These are phyloP conservation scores for Alternaria solani DNA, from an alignment of 2,329 filamentous ascomycete species.

Conservation along the genomic window DNA sequence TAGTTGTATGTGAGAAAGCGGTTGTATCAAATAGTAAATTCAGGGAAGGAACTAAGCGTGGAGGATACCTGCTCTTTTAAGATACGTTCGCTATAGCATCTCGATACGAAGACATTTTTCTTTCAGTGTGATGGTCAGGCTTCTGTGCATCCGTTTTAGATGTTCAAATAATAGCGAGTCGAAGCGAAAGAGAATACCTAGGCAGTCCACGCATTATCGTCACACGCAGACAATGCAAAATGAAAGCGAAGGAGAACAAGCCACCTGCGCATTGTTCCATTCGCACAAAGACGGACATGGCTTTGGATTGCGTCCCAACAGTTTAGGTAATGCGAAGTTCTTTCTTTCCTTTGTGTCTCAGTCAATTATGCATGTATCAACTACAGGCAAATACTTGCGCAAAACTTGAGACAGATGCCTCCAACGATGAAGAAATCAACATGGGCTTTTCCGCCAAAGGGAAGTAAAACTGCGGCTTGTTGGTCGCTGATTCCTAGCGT, in stretches of 20 bases:
- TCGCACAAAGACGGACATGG: not conserved
- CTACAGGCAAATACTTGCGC: not conserved
- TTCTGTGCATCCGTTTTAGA: not conserved
- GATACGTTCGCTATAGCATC: too few species aligned
- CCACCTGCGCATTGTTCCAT: not conserved
- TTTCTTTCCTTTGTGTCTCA: not conserved
- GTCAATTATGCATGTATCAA: too few species aligned
- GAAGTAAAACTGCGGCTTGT: not conserved
- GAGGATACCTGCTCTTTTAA: too few species aligned
- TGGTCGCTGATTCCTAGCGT: not conserved
- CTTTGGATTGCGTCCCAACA: not conserved
- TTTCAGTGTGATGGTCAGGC: too few species aligned
- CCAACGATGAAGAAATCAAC: not conserved
- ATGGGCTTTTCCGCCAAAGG: not conserved
- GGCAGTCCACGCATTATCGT: not conserved
- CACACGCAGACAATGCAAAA: not conserved
- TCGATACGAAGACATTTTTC: too few species aligned
- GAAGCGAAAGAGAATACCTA: not conserved
- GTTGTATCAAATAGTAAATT: too few species aligned
- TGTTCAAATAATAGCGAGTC: not conserved
- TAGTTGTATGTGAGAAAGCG: too few species aligned
- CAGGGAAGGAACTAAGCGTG: too few species aligned
- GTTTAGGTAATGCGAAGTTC: not conserved
- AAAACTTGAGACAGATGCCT: not conserved
- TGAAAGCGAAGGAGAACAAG: not conserved